Conservation (phyloP, 441 rosid genomes). For the Eutrema salsugineum region DNA sequence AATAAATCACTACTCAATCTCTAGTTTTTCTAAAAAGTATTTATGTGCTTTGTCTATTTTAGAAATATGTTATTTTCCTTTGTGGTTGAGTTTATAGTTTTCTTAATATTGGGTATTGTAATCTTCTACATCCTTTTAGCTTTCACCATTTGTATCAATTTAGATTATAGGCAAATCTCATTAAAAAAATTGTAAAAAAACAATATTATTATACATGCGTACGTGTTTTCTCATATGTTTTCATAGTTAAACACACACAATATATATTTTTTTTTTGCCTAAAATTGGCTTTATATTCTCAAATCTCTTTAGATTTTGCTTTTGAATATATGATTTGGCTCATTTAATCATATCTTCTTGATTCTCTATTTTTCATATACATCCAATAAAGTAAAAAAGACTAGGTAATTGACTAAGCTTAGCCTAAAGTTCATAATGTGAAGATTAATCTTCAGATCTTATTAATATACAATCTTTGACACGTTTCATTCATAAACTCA, state of each 20-base stretch:
- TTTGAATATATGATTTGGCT: no score
- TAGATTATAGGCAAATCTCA: neutral
- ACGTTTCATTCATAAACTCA: constrained; percentile 10
- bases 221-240: neutral
- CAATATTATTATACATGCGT: no score
- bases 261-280: neutral
- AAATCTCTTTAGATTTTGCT: no score
- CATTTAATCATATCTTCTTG: no score
- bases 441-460: neutral
- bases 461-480: no score
- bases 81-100: neutral
- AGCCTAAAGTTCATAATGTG: neutral
- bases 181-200: no score
- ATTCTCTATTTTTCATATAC: no score
- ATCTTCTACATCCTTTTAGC: neutral
- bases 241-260: neutral
- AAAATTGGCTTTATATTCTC: neutral
- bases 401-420: no score
- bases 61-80: neutral
- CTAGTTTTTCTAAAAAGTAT: neutral
- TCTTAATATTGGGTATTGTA: neutral
- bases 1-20: neutral
- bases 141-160: neutral
- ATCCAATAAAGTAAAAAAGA: no score
- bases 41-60: neutral